Conservation (phyloP, 2,329 filamentous ascomycete genomes). For the Periconia digitata region DNA sequence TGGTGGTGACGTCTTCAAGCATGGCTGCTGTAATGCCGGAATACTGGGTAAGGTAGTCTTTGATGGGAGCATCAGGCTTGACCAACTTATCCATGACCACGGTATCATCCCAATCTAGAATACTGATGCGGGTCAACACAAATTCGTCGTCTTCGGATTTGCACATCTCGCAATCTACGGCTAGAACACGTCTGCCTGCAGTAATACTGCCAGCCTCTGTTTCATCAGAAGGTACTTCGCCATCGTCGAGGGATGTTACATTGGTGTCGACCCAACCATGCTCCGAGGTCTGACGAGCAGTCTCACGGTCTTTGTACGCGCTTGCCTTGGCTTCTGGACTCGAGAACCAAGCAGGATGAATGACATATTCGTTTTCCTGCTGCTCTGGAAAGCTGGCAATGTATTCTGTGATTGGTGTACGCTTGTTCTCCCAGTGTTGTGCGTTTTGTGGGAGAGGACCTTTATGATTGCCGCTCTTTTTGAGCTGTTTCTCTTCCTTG, state of each 20-base stretch:
- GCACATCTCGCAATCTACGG: slow-evolving; percentile 97
- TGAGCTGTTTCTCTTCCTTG: slow-evolving; percentile 66
- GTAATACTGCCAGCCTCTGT: slow-evolving; percentile 82
- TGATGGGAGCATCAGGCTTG: slow-evolving; percentile 84
- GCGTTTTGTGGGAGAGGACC: slow-evolving; percentile 63
- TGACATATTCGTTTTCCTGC: slow-evolving; percentile 76
- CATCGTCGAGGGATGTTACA: slow-evolving; percentile 68
- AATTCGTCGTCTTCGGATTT: slow-evolving; percentile 77
- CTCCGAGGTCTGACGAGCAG: slow-evolving; percentile 50
- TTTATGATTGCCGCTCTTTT: slow-evolving; percentile 39
- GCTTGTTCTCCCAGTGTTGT: slow-evolving; percentile 69
- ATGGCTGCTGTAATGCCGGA: slow-evolving; percentile 91
- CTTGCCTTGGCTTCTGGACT: slow-evolving; percentile 58
- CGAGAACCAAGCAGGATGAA: slow-evolving; percentile 76
- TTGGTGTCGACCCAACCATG: slow-evolving; percentile 82
- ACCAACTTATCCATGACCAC: slow-evolving; percentile 87
- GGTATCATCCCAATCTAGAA: slow-evolving; percentile 82
- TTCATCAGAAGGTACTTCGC: slow-evolving; percentile 66
- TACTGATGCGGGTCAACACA: slow-evolving; percentile 84
- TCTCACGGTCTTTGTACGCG: slow-evolving; percentile 56
- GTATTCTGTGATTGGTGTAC: slow-evolving; percentile 81
- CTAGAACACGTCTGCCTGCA: slow-evolving; percentile 74
- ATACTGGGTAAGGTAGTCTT: slow-evolving; percentile 83
- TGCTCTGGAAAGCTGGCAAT: slow-evolving; percentile 73
- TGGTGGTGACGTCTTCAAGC: slow-evolving; percentile 81